Base-by-base conservation (phyloP, 495 filamentous ascomycete species). In the Rhypophila decipiens region DNA sequence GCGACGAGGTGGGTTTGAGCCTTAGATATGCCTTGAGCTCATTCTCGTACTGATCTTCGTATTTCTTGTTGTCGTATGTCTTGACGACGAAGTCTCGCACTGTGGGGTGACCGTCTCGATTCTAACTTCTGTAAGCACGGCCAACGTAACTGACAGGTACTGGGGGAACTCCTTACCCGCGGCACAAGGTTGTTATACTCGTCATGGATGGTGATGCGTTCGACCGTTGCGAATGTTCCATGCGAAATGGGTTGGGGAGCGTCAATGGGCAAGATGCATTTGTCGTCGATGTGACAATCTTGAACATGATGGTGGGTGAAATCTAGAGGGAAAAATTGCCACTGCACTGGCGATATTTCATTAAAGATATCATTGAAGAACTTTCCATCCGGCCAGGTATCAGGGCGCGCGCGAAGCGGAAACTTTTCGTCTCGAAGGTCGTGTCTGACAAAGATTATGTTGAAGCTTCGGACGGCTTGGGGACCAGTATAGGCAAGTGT, bases 71-170 rank as follows among this genome's bases (percentile, higher is more conserved):
- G 20, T 58, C 52, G 46, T 72, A 76, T 5, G 58, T 64, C 44
- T 76, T 76, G 21, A 74, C 51, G 17, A 66, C 63, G 46, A 66
- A 73, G 5, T 51, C 67, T 27, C 63, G 61, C 11, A 42, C 39
- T 0, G 13, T 37, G 33, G 51, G 55, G 17, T 24, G 18, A 19
- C 37, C 46, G 21, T 13, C 37, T 38, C n/a, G 5, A 23, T 24
- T n/a, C n/a, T n/a, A n/a, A n/a, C n/a, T n/a, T n/a, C n/a, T n/a
- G n/a, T n/a, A n/a, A n/a, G n/a, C n/a, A n/a, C n/a, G n/a, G n/a
- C n/a, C n/a, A n/a, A n/a, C n/a, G n/a, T n/a, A n/a, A n/a, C n/a
- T n/a, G n/a, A n/a, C n/a, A n/a, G n/a, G n/a, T n/a, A n/a, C n/a
- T n/a, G n/a, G n/a, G n/a, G n/a, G n/a, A n/a, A n/a, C n/a, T n/a